These are phyloP conservation scores for Boletus huronensis DNA, from an alignment of 768 basidiomycete species.

Conservation along the genomic window DNA sequence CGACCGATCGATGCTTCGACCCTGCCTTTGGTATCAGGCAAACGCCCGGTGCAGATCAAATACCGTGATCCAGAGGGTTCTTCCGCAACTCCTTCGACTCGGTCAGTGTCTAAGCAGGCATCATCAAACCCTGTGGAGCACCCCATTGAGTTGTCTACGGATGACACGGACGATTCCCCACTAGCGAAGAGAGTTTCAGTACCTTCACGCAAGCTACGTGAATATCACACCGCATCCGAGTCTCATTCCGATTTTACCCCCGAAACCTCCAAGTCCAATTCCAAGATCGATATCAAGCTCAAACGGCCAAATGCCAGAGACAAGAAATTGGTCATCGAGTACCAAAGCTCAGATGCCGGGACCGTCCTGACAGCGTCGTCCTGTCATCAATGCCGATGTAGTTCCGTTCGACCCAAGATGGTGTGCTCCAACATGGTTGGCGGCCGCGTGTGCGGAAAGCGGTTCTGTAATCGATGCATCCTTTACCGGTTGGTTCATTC, in stretches of 20 bases:
- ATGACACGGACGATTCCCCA: not conserved
- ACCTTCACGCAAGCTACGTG: slow-evolving; percentile 19
- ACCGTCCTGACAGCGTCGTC: slow-evolving; percentile 9
- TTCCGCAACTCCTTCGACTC: not conserved
- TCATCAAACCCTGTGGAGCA: not conserved
- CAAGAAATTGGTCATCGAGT: not conserved
- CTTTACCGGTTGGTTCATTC: slow-evolving; percentile 27
- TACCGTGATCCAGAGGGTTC: slow-evolving; percentile 21
- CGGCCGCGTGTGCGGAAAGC: slow-evolving; percentile 27
- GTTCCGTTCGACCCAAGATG: slow-evolving; percentile 33
- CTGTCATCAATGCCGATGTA: slow-evolving; percentile 39
- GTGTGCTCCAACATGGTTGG: slow-evolving; percentile 25
- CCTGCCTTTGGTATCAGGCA: slow-evolving; percentile 19
- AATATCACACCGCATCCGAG: not conserved
- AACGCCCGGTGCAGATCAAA: slow-evolving; percentile 30
- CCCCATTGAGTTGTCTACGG: not conserved
- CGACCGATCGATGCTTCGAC: slow-evolving; percentile 23
- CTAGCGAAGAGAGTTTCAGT: slow-evolving; percentile 2
- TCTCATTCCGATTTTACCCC: slow-evolving; percentile 19
- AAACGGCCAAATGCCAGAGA: slow-evolving; percentile 1
- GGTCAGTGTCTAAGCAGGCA: not conserved
- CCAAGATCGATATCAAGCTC: not conserved
- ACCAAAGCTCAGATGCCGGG: not conserved
- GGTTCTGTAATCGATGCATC: slow-evolving; percentile 37
- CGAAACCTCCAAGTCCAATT: slow-evolving; percentile 1